Evolutionary conservation across 1,139 yeast genomes (phyloP).

Genomic region (Saccharomyces pastorianus): DNA sequence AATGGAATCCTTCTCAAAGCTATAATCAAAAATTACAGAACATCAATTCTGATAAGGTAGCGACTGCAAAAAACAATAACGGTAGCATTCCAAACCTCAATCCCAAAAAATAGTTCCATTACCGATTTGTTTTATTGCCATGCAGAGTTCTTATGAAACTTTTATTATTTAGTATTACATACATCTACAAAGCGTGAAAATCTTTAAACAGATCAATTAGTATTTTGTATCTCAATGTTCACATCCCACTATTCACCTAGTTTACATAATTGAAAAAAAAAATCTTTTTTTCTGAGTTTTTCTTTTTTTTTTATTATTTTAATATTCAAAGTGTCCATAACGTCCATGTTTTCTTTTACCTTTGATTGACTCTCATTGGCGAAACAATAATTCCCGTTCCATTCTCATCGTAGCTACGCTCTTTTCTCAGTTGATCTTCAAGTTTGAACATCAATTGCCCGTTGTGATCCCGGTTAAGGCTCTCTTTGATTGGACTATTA

Average conservation of each 20-base stretch:
- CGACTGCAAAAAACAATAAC: conserved; percentile 8
- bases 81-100: not conserved
- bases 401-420: not conserved
- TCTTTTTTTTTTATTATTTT: not conserved
- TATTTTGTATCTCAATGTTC: not conserved
- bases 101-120: not conserved
- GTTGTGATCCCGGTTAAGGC: conserved; percentile 19
- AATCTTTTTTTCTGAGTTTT: not conserved
- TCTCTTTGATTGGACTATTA: conserved; percentile 24
- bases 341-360: not conserved
- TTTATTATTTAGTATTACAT: not conserved
- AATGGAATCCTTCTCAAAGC: conserved; percentile 65
- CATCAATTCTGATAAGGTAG: conserved; percentile 34
- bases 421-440: conserved; percentile 19
- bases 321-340: not conserved
- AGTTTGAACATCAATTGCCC: conserved; percentile 21
- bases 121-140: not conserved
- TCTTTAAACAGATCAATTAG: not conserved
- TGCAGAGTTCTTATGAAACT: too few relatives aligned
- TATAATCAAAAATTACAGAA: conserved; percentile 68
- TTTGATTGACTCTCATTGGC: not conserved
- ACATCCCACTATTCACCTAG: not conserved
- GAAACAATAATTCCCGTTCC: not conserved
- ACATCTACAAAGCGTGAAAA: not conserved
- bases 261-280: not conserved